A percentile compares a stretch with the other conserved stretches of the same genome.
Conservation (phyloP, 2,329 filamentous ascomycete species). For the Epichloe glyceriae region DNA sequence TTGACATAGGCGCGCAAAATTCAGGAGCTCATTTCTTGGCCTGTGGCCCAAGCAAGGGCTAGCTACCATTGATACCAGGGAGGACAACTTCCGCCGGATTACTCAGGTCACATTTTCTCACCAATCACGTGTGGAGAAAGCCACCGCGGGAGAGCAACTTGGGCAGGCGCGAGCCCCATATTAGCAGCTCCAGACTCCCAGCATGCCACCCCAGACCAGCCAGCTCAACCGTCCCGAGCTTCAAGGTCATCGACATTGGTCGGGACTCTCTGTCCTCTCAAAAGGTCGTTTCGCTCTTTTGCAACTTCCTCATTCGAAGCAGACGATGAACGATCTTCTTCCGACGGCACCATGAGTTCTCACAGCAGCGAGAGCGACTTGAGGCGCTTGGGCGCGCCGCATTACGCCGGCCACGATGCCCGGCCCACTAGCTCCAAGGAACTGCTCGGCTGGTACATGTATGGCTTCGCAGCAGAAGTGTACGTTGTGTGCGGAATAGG, state of each 20-base stretch:
- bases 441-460: slow-evolving; percentile 88
- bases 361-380: slow-evolving; percentile 23
- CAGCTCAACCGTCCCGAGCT: slow-evolving; percentile 27
- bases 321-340: slow-evolving; percentile 52
- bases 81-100: too few relatives aligned
- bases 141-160: neutral
- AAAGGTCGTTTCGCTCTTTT: slow-evolving; percentile 44
- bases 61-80: too few relatives aligned
- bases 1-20: too few relatives aligned
- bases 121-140: slow-evolving; percentile 2
- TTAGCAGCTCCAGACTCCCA: neutral
- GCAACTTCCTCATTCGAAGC: slow-evolving; percentile 51
- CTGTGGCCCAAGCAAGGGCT: neutral
- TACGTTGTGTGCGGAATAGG: slow-evolving; percentile 77
- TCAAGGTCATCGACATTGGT: slow-evolving; percentile 30
- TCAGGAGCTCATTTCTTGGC: neutral
- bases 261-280: slow-evolving; percentile 36
- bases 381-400: slow-evolving; percentile 25
- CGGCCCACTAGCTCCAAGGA: slow-evolving; percentile 80
- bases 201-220: slow-evolving; percentile 4
- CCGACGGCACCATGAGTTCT: slow-evolving; percentile 21
- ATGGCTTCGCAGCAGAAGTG: slow-evolving; percentile 91
- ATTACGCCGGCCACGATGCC: slow-evolving; percentile 74
- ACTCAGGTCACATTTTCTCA: neutral
- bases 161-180: neutral